Conservation (phyloP, 2,329 filamentous ascomycete genomes). For the Tolypocladium tundrense region DNA sequence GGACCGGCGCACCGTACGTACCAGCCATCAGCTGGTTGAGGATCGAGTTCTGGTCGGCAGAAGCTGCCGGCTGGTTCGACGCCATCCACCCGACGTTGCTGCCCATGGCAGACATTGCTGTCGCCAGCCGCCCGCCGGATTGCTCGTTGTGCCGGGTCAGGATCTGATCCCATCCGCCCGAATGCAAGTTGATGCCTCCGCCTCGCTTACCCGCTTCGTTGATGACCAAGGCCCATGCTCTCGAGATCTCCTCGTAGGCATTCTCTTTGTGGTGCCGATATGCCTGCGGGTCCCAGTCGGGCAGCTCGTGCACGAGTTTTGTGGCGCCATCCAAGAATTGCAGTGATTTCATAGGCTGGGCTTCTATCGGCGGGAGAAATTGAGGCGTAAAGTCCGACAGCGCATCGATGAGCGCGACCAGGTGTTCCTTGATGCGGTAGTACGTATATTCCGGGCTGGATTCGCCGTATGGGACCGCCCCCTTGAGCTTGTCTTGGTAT, state of each 20-base stretch:
- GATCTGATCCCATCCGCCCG: constrained; percentile 85
- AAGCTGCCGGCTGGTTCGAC: constrained; percentile 16
- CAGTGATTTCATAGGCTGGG: constrained; percentile 71
- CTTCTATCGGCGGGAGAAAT: constrained; percentile 85
- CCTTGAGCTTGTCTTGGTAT: constrained; percentile 70
- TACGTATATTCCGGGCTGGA: constrained; percentile 87
- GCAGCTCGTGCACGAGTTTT: constrained; percentile 77
- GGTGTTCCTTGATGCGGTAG: constrained; percentile 75
- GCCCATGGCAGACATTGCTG: constrained; percentile 69
- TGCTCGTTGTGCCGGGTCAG: constrained; percentile 80
- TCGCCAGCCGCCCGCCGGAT: constrained; percentile 70
- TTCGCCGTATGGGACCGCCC: constrained; percentile 77
- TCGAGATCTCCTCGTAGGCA: constrained; percentile 91
- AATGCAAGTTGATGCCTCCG: constrained; percentile 80
- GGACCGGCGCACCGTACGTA: constrained; percentile 48
- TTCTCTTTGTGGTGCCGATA: constrained; percentile 91
- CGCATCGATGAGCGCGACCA: constrained; percentile 75
- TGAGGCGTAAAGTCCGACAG: constrained; percentile 91
- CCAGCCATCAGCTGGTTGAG: constrained; percentile 53
- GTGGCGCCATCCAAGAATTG: constrained; percentile 85
- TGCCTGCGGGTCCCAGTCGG: constrained; percentile 80
- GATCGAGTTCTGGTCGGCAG: constrained; percentile 43
- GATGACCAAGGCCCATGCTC: constrained; percentile 86
- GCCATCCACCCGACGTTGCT: constrained; percentile 72
- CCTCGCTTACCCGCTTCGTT: constrained; percentile 84